Evolutionary conservation across 345 rosid species (phyloP), one percentile per base, ranked within the genome.

Genomic region (Arabidopsis thaliana): DNA sequence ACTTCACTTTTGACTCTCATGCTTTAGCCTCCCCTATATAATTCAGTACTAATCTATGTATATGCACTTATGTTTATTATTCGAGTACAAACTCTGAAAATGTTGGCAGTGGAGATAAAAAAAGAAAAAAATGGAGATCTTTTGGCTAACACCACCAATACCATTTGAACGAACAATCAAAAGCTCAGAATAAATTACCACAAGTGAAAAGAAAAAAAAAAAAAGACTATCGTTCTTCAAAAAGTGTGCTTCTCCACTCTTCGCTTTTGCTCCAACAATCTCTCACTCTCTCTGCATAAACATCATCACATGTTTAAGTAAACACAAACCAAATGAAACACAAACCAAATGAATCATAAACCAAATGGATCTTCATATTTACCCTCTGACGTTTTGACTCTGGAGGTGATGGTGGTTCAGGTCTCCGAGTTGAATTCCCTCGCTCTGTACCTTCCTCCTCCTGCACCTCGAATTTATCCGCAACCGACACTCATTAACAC

Each of bases 331-430:
- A 60, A 34, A 52, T 45, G 49, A 58, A 58, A 67, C 44, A 23
- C 48, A 20, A 23, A 51, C 67, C 13, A 61, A 36, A 52, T 46
- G 51, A 28, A 28, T 16, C 32, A 28, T 4, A 28, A 28, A 28
- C 32, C 32, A 28, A 28, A 28, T 12, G 16, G 6, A 16, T 22
- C 63, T 36, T 28, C 46, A 9, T 33, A 14, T 34, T 40, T 70
- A 80, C 85, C 83, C 59, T 83, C 12, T 77, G 85, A 34, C 85
- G 83, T 67, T 83, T 83, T 9, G 78, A 40, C 32, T 48, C 80
- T 73, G 75, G 72, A 48, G 75, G 64, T n/a, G 69, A 20, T 2
- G 78, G 50, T 52, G 65, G 57, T 13, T 73, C 72, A 34, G 7
- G 48, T 73, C 50, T 73, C 45, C 60, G 62, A 34, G 75, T 73